Evolutionary conservation across 306 rosid genomes (phyloP).

Genomic region (Acacia crassicarpa): DNA sequence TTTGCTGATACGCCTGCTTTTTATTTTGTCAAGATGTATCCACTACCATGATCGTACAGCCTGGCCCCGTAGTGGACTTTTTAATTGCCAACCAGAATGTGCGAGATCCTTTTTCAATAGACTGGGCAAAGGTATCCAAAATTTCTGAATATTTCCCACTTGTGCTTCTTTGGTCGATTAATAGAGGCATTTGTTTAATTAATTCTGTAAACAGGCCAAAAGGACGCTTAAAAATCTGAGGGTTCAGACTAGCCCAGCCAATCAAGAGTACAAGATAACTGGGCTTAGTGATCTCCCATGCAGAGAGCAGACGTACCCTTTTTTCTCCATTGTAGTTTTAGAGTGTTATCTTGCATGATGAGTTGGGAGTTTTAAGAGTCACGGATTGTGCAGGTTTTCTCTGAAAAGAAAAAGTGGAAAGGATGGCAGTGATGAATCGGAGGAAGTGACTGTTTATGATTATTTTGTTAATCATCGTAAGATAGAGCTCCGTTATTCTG

Average conservation of each 20-base stretch:
- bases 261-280: conserved; percentile 77
- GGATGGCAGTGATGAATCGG: conserved; percentile 37
- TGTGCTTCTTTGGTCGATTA: not conserved
- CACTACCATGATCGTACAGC: conserved; percentile 82
- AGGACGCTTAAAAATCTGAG: conserved; percentile 77
- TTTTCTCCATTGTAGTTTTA: not conserved
- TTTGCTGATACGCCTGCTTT: not conserved
- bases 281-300: conserved; percentile 84
- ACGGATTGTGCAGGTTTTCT: conserved; percentile 49
- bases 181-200: not conserved
- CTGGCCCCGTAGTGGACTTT: conserved; percentile 95
- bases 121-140: conserved; percentile 79
- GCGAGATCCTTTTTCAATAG: conserved; percentile 63
- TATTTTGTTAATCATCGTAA: conserved; percentile 70
- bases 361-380: not conserved
- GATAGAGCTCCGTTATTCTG: conserved; percentile 66
- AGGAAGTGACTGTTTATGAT: conserved; percentile 80
- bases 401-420: conserved; percentile 54
- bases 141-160: not conserved
- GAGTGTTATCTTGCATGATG: not conserved
- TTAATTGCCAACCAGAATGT: conserved; percentile 76
- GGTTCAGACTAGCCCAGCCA: conserved; percentile 67
- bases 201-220: conserved; percentile 63
- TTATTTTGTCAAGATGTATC: conserved; percentile 65
- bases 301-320: conserved; percentile 62